Conservation (phyloP, 148 eudicot species). For the Amaranthus palmeri region DNA sequence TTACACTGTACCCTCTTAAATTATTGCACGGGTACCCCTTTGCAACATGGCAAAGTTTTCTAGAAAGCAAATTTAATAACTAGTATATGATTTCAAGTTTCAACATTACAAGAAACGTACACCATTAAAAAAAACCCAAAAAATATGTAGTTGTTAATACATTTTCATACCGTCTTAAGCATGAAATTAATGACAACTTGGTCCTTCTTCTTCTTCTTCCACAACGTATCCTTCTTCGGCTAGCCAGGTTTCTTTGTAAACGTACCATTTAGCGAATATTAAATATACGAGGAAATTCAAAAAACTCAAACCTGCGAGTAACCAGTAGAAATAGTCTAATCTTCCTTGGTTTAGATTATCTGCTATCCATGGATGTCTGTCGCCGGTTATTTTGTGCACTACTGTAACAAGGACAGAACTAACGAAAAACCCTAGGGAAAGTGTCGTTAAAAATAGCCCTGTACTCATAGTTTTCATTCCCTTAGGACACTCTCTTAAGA, state of each 20-base stretch:
- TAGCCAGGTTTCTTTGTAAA: slow-evolving; percentile 71
- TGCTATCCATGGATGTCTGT: slow-evolving; percentile 66
- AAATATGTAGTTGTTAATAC: slow-evolving; percentile 11
- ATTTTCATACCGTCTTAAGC: not conserved
- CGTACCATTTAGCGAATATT: slow-evolving; percentile 57
- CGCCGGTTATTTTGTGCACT: slow-evolving; percentile 52
- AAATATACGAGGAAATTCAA: slow-evolving; percentile 48
- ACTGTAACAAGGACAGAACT: slow-evolving; percentile 64
- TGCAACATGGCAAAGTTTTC: not conserved
- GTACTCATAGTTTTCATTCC: slow-evolving; percentile 99
- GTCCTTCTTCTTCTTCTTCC: slow-evolving; percentile 32
- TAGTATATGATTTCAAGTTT: not conserved
- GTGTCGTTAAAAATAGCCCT: slow-evolving; percentile 75
- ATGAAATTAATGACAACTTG: slow-evolving; percentile 29
- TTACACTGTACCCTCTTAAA: not conserved
- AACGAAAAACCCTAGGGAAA: slow-evolving; percentile 71
- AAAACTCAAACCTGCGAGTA: slow-evolving; percentile 49
- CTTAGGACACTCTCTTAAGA: slow-evolving; percentile 84
- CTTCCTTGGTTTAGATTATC: slow-evolving; percentile 77
- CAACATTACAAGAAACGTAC: not conserved
- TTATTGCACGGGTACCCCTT: not conserved
- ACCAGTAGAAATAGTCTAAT: slow-evolving; percentile 77
- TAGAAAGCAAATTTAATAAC: not conserved
- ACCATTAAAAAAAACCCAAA: not conserved
- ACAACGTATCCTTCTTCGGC: slow-evolving; percentile 51